Evolutionary conservation across 2,329 filamentous ascomycete genomes (phyloP).

Genomic region (Trematosphaeria pertusa): DNA sequence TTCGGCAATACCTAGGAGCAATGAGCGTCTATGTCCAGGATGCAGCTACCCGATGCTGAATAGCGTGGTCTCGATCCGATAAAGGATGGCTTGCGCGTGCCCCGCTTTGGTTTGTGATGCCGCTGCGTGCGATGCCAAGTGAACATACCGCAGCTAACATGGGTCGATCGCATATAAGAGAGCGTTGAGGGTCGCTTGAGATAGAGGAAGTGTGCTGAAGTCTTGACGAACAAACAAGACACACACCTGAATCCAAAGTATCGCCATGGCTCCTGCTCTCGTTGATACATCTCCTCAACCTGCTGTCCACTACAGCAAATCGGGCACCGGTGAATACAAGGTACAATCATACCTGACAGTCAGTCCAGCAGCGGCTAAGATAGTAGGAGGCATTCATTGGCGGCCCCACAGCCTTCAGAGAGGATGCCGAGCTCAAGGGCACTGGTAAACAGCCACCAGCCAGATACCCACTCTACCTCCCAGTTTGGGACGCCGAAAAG

Average conservation of each 20-base stretch:
- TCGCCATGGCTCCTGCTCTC: constrained; percentile 53
- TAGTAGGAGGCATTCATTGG: constrained; percentile 53
- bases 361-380: background rate
- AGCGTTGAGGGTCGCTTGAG: too few relatives aligned
- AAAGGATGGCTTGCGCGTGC: too few relatives aligned
- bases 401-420: constrained; percentile 52
- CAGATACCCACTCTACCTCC: constrained; percentile 75
- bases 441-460: constrained; percentile 61
- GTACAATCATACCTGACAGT: background rate
- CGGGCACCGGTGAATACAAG: constrained; percentile 42
- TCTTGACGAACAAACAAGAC: background rate
- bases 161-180: too few relatives aligned
- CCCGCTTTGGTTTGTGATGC: too few relatives aligned
- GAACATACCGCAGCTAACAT: too few relatives aligned
- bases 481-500: constrained; percentile 70
- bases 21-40: too few relatives aligned
- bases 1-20: too few relatives aligned
- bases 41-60: too few relatives aligned
- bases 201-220: background rate
- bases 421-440: constrained; percentile 62
- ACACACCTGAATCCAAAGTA: constrained; percentile 5
- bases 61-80: too few relatives aligned
- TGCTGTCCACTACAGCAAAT: constrained; percentile 34
- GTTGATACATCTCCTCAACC: constrained; percentile 44
- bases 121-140: too few relatives aligned